Evolutionary conservation across 768 basidiomycete genomes (phyloP).

Genomic region (Lactarius akahatsu): DNA sequence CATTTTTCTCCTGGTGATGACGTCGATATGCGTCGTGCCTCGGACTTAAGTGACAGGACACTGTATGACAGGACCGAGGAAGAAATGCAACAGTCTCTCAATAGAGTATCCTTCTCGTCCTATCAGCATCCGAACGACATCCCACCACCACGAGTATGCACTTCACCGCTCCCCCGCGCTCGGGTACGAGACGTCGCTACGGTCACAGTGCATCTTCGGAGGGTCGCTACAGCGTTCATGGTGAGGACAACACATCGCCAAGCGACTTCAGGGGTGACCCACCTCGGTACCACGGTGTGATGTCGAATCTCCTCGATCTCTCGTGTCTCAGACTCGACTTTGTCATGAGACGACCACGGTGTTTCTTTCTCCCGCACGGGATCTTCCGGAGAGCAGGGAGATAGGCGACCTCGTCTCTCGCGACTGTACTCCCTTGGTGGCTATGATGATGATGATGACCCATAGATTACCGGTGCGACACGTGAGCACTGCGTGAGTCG

Average conservation of each 20-base stretch:
- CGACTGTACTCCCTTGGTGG: conserved; percentile 28
- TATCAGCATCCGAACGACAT: conserved; percentile 25
- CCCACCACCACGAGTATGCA: neutral
- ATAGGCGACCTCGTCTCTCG: conserved; percentile 24
- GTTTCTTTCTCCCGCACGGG: neutral
- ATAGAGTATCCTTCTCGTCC: conserved; percentile 18
- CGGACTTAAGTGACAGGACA: conserved; percentile 17
- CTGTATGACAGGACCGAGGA: too few relatives aligned
- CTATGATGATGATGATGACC: conserved; percentile 67
- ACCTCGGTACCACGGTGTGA: conserved; percentile 12
- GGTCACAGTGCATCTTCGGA: conserved; percentile 1
- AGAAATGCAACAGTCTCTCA: too few relatives aligned
- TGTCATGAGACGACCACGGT: neutral
- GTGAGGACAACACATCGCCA: neutral
- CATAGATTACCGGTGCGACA: conserved; percentile 56
- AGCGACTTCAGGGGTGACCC: neutral
- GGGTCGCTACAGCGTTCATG: neutral
- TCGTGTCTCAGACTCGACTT: conserved; percentile 4
- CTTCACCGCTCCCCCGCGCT: neutral
- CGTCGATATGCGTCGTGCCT: conserved; percentile 12
- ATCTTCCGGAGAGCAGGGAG: conserved; percentile 4
- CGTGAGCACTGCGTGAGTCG: too few relatives aligned
- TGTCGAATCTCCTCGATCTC: conserved; percentile 23
- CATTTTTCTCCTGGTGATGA: conserved; percentile 2
- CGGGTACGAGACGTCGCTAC: conserved; percentile 3